Evolutionary conservation across 2,329 filamentous ascomycete genomes (phyloP).

Genomic region (Cylindrodendrum hubeiense): DNA sequence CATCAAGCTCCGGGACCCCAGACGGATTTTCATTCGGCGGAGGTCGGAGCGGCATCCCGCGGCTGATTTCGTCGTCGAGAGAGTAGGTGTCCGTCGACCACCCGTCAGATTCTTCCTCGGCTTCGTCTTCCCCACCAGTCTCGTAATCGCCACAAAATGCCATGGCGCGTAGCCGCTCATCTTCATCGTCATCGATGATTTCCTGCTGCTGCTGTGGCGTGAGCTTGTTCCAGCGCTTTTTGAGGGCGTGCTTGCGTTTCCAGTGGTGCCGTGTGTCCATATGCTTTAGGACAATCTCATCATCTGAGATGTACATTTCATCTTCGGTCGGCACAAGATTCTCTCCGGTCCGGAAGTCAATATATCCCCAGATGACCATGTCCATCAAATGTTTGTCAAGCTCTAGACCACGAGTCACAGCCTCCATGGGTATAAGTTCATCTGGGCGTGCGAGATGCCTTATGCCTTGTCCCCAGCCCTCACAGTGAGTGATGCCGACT

Average conservation of each 20-base stretch:
- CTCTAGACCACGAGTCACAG: constrained; percentile 62
- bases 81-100: constrained; percentile 22
- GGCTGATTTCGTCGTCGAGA: constrained; percentile 50
- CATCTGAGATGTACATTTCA: constrained; percentile 65
- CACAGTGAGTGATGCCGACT: constrained; percentile 65
- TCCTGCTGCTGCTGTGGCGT: constrained; percentile 50
- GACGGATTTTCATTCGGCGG: constrained; percentile 19
- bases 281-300: constrained; percentile 51
- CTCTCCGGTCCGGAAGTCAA: constrained; percentile 64
- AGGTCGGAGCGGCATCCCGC: constrained; percentile 48
- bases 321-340: constrained; percentile 64
- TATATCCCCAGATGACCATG: constrained; percentile 74
- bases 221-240: constrained; percentile 58
- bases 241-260: constrained; percentile 58
- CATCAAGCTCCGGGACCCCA: constrained; percentile 32
- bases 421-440: constrained; percentile 69
- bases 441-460: constrained; percentile 67
- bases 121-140: constrained; percentile 30
- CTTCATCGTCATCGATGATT: constrained; percentile 53
- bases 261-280: constrained; percentile 55
- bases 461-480: constrained; percentile 66
- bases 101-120: constrained; percentile 27
- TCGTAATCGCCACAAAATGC: constrained; percentile 46
- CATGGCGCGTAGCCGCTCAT: constrained; percentile 51
- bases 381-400: constrained; percentile 66